phyloP scores from a whole-genome alignment of 1,284 basidiomycete genomes.

The Schizopora paradoxa region DNA sequence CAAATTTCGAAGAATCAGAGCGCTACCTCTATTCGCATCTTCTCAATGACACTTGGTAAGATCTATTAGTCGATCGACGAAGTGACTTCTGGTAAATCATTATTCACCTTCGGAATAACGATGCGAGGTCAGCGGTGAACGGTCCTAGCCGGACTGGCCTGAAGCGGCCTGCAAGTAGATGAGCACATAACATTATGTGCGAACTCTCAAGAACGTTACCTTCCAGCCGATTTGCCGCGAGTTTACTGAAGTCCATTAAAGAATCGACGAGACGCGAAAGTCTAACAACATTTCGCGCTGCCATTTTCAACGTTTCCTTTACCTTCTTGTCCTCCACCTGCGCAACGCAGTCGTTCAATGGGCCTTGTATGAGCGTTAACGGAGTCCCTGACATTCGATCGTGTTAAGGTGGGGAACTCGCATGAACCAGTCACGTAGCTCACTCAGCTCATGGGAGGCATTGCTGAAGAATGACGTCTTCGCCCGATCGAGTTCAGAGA shows the following conservation, averaged over 20 bases:
- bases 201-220: constrained; percentile 13
- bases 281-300: constrained; percentile 25
- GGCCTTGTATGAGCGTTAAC: constrained; percentile 28
- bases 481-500: constrained; percentile 28
- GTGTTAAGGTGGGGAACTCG: not conserved
- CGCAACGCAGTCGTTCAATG: constrained; percentile 23
- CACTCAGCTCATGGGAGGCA: constrained; percentile 28
- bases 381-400: constrained; percentile 23
- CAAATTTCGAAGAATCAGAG: not conserved
- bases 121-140: constrained; percentile 26
- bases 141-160: constrained; percentile 24
- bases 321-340: constrained; percentile 15
- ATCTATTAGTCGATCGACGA: not conserved
- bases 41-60: constrained; percentile 24
- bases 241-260: constrained; percentile 28
- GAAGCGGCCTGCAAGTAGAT: constrained; percentile 21
- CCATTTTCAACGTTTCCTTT: constrained; percentile 23
- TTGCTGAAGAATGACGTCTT: constrained; percentile 30
- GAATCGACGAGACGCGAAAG: constrained; percentile 27
- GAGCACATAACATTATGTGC: not conserved
- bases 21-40: constrained; percentile 22
- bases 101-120: constrained; percentile 25
- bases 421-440: not conserved
- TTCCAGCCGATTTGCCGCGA: constrained; percentile 25
- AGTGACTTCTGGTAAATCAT: not conserved